Conservation (phyloP, 371 early-diverging fungal species). For the Mucor indicus region DNA sequence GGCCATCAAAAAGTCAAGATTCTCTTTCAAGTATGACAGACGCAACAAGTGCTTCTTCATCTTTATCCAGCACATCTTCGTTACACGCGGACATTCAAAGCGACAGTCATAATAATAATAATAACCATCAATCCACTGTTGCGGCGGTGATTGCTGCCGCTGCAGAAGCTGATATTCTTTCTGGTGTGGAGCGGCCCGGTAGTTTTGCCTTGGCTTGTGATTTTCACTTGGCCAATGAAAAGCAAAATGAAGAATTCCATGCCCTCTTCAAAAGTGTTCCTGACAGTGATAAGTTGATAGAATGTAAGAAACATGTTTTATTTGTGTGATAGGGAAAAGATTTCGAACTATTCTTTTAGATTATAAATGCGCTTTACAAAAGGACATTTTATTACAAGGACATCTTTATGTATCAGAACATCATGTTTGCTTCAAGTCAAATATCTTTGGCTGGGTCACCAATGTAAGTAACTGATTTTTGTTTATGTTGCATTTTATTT, state of each 20-base stretch:
- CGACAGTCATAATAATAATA: too few species aligned
- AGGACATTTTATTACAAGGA: constrained; percentile 91
- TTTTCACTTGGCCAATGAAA: constrained; percentile 36
- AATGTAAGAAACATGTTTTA: constrained; percentile 28
- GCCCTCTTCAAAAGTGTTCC: constrained; percentile 55
- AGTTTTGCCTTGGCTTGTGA: constrained; percentile 30
- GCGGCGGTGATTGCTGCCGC: too few species aligned
- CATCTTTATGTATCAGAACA: constrained; percentile 85
- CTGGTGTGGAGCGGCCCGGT: constrained; percentile 16
- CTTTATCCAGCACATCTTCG: too few species aligned
- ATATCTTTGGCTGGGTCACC: constrained; percentile 95
- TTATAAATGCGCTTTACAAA: constrained; percentile 89
- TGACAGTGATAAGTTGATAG: constrained; percentile 53
- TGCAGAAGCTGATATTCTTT: constrained; percentile 8
- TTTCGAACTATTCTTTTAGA: constrained; percentile 38
- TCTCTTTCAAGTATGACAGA: too few species aligned
- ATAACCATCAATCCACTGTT: too few species aligned
- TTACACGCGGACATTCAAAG: too few species aligned
- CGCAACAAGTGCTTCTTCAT: too few species aligned
- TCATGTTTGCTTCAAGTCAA: constrained; percentile 90
- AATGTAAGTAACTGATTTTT: constrained; percentile 47
- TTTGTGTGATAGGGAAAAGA: background rate
- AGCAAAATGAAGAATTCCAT: constrained; percentile 55
- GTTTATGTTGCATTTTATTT: background rate
- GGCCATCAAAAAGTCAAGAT: too few species aligned